Conservation (phyloP, 148 eudicot genomes). For the Chenopodium berlandieri region DNA sequence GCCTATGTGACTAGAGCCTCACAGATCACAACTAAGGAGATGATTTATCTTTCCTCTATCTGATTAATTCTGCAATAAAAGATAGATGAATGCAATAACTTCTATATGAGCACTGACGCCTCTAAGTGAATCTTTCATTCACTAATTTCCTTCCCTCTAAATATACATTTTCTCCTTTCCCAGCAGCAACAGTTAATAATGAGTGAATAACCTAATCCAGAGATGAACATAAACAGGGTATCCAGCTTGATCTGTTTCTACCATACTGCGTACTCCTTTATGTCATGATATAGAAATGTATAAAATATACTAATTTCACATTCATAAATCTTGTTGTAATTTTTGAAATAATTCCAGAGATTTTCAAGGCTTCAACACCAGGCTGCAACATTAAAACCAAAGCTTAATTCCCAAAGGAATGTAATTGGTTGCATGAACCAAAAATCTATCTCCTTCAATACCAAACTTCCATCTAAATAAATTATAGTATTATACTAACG, state of each 20-base stretch:
- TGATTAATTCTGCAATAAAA: not conserved
- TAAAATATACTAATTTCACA: not conserved
- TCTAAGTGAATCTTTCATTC: not conserved
- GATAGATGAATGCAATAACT: slow-evolving; percentile 1
- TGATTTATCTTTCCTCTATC: not conserved
- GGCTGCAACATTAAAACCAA: no score
- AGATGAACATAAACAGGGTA: not conserved
- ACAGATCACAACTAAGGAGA: not conserved
- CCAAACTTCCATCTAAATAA: not conserved
- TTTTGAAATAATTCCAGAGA: not conserved
- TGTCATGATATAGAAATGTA: not conserved
- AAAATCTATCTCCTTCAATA: not conserved
- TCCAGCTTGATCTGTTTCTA: not conserved
- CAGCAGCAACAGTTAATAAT: not conserved
- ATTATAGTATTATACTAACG: not conserved
- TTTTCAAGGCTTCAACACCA: no score
- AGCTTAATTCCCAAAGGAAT: no score
- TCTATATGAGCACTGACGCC: not conserved
- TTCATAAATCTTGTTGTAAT: not conserved
- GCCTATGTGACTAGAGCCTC: not conserved
- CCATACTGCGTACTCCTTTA: not conserved
- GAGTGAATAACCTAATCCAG: not conserved
- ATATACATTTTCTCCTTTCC: not conserved
- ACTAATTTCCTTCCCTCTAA: not conserved
- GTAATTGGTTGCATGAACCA: no score